phyloP scores from a whole-genome alignment of 345 rosid species.

The Streptanthus diversifolius region DNA sequence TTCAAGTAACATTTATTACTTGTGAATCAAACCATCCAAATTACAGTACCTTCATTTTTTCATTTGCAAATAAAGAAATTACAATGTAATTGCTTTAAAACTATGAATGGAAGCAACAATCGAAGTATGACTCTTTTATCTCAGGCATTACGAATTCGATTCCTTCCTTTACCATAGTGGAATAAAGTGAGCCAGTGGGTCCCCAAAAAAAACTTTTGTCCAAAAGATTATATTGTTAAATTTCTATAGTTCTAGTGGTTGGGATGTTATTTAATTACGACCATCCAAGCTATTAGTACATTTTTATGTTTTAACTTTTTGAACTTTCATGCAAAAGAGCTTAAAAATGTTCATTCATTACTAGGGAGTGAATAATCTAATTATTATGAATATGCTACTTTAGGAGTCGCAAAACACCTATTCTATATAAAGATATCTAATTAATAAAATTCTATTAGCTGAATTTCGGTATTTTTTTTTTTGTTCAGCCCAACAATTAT shows the following conservation, averaged over 20 bases:
- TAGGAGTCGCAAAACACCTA: not conserved
- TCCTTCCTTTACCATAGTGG: not conserved
- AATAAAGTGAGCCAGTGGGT: not conserved
- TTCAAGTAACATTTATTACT: not conserved
- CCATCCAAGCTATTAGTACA: constrained; percentile 11
- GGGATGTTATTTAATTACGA: constrained; percentile 23
- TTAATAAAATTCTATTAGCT: too few relatives aligned
- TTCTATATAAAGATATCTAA: not conserved
- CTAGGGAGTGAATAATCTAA: not conserved
- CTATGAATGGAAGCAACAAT: not conserved
- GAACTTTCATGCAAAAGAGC: not conserved
- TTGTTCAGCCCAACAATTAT: not conserved
- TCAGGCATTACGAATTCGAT: not conserved
- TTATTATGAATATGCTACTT: not conserved
- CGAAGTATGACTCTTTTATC: not conserved
- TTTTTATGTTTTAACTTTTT: not conserved
- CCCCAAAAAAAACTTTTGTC: not conserved
- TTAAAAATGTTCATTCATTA: not conserved
- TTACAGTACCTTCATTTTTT: not conserved
- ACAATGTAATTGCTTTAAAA: not conserved
- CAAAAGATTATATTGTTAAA: not conserved
- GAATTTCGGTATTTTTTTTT: not conserved
- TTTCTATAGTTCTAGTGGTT: constrained; percentile 23
- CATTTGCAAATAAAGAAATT: not conserved
- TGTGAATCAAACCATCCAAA: not conserved